Evolutionary conservation across 2,329 filamentous ascomycete species (phyloP).

Genomic region (Cladosporium sp.): DNA sequence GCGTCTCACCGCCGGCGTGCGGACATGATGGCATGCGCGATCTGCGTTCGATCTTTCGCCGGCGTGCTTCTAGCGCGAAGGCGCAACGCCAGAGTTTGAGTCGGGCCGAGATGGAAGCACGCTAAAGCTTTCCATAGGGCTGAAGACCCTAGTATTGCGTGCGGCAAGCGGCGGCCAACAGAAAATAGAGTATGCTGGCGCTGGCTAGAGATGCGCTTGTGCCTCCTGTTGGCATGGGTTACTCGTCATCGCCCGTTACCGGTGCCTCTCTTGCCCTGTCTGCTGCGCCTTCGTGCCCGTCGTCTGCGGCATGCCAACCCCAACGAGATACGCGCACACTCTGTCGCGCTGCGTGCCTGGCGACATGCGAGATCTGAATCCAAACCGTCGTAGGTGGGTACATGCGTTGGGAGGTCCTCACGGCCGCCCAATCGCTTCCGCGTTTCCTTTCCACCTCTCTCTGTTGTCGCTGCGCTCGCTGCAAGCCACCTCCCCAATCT

Average conservation of each 20-base stretch:
- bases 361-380: conserved; percentile 11
- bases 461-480: conserved; percentile 1
- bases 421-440: neutral
- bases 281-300: neutral
- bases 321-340: conserved; percentile 9
- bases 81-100: neutral
- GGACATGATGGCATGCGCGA: neutral
- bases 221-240: conserved; percentile 7
- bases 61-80: conserved; percentile 7
- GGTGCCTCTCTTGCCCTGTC: conserved; percentile 3
- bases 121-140: conserved; percentile 1
- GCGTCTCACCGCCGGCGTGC: neutral
- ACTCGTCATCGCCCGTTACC: conserved; percentile 10
- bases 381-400: conserved; percentile 5
- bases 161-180: conserved; percentile 10
- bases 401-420: conserved; percentile 6
- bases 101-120: conserved; percentile 3
- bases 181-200: conserved; percentile 11
- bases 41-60: neutral
- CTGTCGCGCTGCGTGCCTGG: conserved; percentile 9
- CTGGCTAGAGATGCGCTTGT: conserved; percentile 6
- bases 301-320: neutral
- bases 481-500: conserved; percentile 8
- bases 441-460: conserved; percentile 1
- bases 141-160: neutral